These are phyloP conservation scores for Gossypium arboreum DNA, from an alignment of 345 rosid species.

Conservation along the genomic window DNA sequence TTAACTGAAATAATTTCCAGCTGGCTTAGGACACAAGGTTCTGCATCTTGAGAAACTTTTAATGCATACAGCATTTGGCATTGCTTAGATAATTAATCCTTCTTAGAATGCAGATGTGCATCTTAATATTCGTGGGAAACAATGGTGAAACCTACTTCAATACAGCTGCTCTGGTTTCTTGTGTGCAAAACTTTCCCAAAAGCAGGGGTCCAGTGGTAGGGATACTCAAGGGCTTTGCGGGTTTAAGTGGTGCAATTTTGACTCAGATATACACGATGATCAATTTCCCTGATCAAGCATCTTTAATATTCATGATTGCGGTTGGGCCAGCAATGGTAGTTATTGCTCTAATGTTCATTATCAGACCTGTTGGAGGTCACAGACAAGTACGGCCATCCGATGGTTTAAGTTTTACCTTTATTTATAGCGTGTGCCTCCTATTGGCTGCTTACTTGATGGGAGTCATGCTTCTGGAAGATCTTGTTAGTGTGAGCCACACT, in stretches of 20 bases:
- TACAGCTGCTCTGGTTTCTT: conserved; percentile 85
- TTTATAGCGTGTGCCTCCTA: conserved; percentile 75
- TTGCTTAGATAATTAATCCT: conserved; percentile 15
- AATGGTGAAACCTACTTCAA: conserved; percentile 98
- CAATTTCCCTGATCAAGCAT: conserved; percentile 71
- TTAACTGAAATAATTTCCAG: not conserved
- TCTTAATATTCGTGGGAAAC: conserved; percentile 85
- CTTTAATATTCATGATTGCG: conserved; percentile 93
- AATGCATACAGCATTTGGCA: not conserved
- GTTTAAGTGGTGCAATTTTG: conserved; percentile 92
- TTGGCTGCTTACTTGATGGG: conserved; percentile 89
- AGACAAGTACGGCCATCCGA: conserved; percentile 73
- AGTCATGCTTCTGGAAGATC: conserved; percentile 84
- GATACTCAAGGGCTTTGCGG: conserved; percentile 95
- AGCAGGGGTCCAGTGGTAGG: conserved; percentile 98
- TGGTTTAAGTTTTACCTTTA: conserved; percentile 53
- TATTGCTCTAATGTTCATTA: conserved; percentile 67
- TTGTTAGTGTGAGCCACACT: conserved; percentile 47
- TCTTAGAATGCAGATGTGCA: conserved; percentile 64
- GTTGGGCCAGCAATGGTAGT: conserved; percentile 85
- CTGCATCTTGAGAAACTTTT: not conserved
- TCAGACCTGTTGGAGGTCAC: conserved; percentile 95
- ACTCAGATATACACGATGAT: conserved; percentile 77
- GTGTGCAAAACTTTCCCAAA: conserved; percentile 94
- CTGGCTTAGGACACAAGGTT: not conserved